phyloP scores from a whole-genome alignment of 371 early-diverging fungal genomes.

The Mucor saturninus region DNA sequence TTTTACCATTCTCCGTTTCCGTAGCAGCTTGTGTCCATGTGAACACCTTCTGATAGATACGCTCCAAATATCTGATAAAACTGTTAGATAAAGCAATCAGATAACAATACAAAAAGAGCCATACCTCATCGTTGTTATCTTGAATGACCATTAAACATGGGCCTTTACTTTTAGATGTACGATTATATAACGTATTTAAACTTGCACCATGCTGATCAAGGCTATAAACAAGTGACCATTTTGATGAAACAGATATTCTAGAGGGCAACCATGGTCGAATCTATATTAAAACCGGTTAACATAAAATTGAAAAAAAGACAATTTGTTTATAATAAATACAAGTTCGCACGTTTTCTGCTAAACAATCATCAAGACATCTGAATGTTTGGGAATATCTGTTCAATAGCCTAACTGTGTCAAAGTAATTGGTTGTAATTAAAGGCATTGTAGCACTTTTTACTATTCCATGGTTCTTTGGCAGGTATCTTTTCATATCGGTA shows the following conservation, averaged over 20 bases:
- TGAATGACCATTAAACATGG: conserved; percentile 43
- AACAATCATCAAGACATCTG: conserved; percentile 24
- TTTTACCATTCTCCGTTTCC: conserved; percentile 54
- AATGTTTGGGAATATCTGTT: conserved; percentile 21
- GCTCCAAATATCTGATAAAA: conserved; percentile 41
- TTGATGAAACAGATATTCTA: conserved; percentile 31
- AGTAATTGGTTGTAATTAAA: not conserved
- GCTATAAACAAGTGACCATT: conserved; percentile 44
- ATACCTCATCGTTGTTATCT: conserved; percentile 28
- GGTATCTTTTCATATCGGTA: conserved; percentile 11
- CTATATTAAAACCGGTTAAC: conserved; percentile 4
- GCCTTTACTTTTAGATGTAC: conserved; percentile 17
- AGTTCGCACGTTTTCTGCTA: conserved; percentile 35
- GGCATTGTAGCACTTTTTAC: conserved; percentile 8
- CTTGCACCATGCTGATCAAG: conserved; percentile 49
- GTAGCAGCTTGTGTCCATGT: conserved; percentile 32
- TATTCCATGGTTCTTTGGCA: conserved; percentile 3
- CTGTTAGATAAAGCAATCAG: not conserved
- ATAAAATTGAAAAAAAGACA: not conserved
- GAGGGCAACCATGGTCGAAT: conserved; percentile 30
- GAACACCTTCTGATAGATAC: conserved; percentile 40
- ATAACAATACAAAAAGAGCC: not conserved
- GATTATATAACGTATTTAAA: conserved; percentile 35
- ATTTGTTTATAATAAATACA: conserved; percentile 10
- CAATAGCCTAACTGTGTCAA: not conserved